These are phyloP conservation scores for Debaryomyces nepalensis DNA, from an alignment of 1,139 yeast species.

Conservation along the genomic window DNA sequence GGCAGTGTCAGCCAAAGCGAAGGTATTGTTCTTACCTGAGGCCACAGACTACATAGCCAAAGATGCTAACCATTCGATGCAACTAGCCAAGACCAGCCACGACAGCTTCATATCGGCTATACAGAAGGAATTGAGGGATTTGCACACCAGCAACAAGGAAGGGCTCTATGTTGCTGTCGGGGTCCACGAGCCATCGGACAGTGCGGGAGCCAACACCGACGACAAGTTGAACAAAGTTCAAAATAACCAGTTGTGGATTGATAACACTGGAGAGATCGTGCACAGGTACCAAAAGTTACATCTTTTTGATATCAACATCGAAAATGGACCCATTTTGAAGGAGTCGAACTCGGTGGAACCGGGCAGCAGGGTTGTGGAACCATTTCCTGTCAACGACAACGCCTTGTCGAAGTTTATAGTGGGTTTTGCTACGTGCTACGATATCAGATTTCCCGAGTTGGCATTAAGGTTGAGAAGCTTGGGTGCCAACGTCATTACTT, in stretches of 20 bases:
- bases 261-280: conserved; percentile 62
- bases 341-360: conserved; percentile 85
- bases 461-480: conserved; percentile 62
- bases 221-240: conserved; percentile 48
- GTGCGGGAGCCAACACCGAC: conserved; percentile 15
- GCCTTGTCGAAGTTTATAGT: conserved; percentile 46
- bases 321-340: conserved; percentile 71
- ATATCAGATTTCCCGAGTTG: conserved; percentile 85
- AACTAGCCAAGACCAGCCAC: conserved; percentile 57
- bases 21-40: conserved; percentile 84
- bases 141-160: conserved; percentile 20
- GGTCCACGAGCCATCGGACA: conserved; percentile 71
- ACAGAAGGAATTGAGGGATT: conserved; percentile 44
- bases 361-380: conserved; percentile 59
- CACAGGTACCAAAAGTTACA: conserved; percentile 84
- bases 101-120: conserved; percentile 57
- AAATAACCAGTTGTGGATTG: conserved; percentile 75
- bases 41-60: conserved; percentile 87
- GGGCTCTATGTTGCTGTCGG: conserved; percentile 58
- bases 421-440: conserved; percentile 86
- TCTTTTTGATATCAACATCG: conserved; percentile 84
- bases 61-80: conserved; percentile 65
- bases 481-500: conserved; percentile 82
- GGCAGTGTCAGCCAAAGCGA: conserved; percentile 64
- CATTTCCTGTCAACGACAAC: conserved; percentile 43